These are phyloP conservation scores for Ophiostoma sp. DNA, from an alignment of 2,329 filamentous ascomycete genomes.

Conservation along the genomic window DNA sequence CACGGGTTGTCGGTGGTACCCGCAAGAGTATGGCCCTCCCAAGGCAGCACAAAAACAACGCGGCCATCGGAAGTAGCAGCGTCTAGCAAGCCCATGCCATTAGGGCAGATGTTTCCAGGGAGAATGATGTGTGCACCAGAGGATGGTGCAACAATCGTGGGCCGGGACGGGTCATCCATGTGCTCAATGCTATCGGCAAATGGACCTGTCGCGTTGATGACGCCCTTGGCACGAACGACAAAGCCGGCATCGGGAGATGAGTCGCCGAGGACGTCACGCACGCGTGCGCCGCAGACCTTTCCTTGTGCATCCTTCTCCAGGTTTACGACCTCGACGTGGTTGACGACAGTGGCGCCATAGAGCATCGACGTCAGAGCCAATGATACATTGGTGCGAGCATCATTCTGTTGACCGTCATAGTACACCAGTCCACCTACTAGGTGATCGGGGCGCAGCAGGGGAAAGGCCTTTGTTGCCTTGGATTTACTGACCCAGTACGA, in stretches of 20 bases:
- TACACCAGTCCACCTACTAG: slow-evolving; percentile 76
- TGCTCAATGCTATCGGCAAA: slow-evolving; percentile 76
- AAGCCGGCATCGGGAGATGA: slow-evolving; percentile 52
- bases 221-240: slow-evolving; percentile 68
- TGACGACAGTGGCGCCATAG: slow-evolving; percentile 74
- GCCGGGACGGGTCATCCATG: slow-evolving; percentile 65
- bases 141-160: slow-evolving; percentile 71
- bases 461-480: slow-evolving; percentile 72
- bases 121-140: slow-evolving; percentile 80
- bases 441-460: slow-evolving; percentile 63
- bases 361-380: slow-evolving; percentile 73
- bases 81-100: slow-evolving; percentile 77
- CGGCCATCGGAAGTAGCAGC: slow-evolving; percentile 77
- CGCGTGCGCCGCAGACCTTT: slow-evolving; percentile 61
- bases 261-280: slow-evolving; percentile 57
- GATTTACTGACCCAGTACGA: slow-evolving; percentile 75
- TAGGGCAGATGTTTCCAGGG: slow-evolving; percentile 70
- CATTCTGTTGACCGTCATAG: slow-evolving; percentile 83
- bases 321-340: slow-evolving; percentile 65
- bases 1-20: slow-evolving; percentile 75
- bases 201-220: slow-evolving; percentile 79
- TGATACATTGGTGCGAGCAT: slow-evolving; percentile 81
- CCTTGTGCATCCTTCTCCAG: slow-evolving; percentile 59
- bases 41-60: slow-evolving; percentile 82
- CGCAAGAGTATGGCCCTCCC: slow-evolving; percentile 81